Conservation (phyloP, 208 protist genomes). For the Leishmania braziliensis region DNA sequence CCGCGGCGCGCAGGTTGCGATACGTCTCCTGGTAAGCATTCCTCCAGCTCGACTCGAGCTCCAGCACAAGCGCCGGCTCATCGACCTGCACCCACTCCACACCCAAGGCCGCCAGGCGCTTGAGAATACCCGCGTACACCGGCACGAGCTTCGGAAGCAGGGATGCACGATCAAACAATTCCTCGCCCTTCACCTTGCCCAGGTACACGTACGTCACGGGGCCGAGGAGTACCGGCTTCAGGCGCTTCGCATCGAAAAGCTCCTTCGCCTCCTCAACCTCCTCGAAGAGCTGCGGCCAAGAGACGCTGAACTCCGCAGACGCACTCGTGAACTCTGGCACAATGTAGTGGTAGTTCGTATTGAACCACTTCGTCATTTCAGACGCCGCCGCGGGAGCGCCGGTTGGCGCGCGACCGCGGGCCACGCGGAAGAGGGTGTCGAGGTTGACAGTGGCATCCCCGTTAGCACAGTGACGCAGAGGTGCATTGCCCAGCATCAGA, state of each 20-base stretch:
- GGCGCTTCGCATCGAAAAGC: slow-evolving; percentile 32
- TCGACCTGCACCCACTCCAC: slow-evolving; percentile 85
- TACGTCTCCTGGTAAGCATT: slow-evolving; percentile 38
- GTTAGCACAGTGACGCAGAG: slow-evolving; percentile 45
- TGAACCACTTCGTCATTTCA: slow-evolving; percentile 95
- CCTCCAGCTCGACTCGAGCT: slow-evolving; percentile 48
- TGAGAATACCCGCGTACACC: slow-evolving; percentile 73
- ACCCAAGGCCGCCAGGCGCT: slow-evolving; percentile 43
- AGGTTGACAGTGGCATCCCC: slow-evolving; percentile 37
- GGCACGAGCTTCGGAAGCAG: slow-evolving; percentile 57
- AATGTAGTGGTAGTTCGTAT: slow-evolving; percentile 95
- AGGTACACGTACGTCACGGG: slow-evolving; percentile 83
- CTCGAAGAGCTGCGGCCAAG: slow-evolving; percentile 54
- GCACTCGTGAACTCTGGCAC: slow-evolving; percentile 83
- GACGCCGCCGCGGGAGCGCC: slow-evolving; percentile 54
- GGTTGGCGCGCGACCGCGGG: slow-evolving; percentile 63
- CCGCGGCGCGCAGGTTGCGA: slow-evolving; percentile 24
- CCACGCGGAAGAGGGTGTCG: slow-evolving; percentile 88
- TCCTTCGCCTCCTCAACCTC: slow-evolving; percentile 65
- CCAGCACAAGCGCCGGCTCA: slow-evolving; percentile 83
- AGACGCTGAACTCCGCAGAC: slow-evolving; percentile 36
- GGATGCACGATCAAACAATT: slow-evolving; percentile 45
- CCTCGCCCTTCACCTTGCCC: slow-evolving; percentile 59
- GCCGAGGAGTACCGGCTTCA: slow-evolving; percentile 81
- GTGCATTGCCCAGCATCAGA: slow-evolving; percentile 79